These are phyloP conservation scores for Podila clonocystis DNA, from an alignment of 192 early-diverging fungal genomes.

Conservation along the genomic window DNA sequence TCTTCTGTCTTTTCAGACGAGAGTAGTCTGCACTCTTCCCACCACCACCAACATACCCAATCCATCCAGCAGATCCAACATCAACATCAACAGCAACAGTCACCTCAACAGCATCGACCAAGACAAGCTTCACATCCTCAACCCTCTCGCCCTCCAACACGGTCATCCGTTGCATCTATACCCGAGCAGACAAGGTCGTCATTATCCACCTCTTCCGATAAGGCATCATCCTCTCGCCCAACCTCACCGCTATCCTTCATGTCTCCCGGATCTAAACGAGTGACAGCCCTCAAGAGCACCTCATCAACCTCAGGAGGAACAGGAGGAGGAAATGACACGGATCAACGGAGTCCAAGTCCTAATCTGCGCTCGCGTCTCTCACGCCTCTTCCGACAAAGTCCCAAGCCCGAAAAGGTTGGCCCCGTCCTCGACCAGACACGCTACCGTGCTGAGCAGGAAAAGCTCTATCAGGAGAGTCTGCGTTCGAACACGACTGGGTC, in stretches of 20 bases:
- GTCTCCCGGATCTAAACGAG: not conserved
- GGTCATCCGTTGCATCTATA: not conserved
- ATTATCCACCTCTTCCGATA: not conserved
- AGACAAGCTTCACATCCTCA: slow-evolving; percentile 5
- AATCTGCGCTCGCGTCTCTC: slow-evolving; percentile 35
- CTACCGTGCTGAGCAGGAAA: slow-evolving; percentile 11
- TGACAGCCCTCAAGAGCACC: not conserved
- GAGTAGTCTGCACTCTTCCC: slow-evolving; percentile 21
- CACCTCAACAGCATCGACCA: slow-evolving; percentile 1
- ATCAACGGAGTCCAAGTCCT: slow-evolving; percentile 8
- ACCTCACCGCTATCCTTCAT: not conserved
- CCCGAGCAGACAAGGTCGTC: not conserved
- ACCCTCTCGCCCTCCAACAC: not conserved
- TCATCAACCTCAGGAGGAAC: not conserved
- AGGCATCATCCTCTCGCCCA: not conserved
- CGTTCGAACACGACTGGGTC: not conserved
- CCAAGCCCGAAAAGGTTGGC: slow-evolving; percentile 8
- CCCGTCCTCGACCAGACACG: slow-evolving; percentile 7
- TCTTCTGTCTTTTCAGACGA: slow-evolving; percentile 30
- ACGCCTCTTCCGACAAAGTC: slow-evolving; percentile 20
- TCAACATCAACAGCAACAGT: not conserved
- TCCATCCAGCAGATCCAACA: slow-evolving; percentile 21
- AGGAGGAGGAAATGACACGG: not conserved
- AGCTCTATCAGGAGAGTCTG: slow-evolving; percentile 6
- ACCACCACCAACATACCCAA: slow-evolving; percentile 14